A percentile compares a stretch with the other conserved stretches of the same genome.
Evolutionary conservation across 139 green algal genomes (phyloP).

Genomic region (Eudorina sp.): DNA sequence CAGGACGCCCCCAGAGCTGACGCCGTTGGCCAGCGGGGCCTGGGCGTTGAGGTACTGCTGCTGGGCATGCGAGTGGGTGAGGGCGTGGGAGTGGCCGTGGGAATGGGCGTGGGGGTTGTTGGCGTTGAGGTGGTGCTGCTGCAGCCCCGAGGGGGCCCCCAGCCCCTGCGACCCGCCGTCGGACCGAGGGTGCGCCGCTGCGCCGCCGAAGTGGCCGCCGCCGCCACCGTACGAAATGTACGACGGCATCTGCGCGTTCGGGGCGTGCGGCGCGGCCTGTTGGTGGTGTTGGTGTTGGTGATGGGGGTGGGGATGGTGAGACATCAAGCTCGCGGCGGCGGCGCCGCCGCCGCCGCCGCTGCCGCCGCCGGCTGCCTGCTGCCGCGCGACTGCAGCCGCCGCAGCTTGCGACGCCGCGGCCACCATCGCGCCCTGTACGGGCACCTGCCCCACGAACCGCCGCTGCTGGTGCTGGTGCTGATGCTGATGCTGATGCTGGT

Average conservation of each 20-base stretch:
- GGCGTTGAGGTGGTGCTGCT: background rate
- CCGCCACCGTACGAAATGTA: background rate
- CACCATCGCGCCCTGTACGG: conserved; percentile 25
- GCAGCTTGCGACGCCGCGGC: background rate
- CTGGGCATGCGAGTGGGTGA: background rate
- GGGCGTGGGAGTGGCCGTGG: too few species aligned
- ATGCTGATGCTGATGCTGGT: background rate
- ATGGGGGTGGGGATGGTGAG: background rate
- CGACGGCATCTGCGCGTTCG: background rate
- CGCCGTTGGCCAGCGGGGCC: background rate
- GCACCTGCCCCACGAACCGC: background rate
- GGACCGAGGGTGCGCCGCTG: too few species aligned
- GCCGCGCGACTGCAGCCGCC: background rate
- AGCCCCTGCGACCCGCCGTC: background rate
- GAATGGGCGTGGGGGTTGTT: background rate
- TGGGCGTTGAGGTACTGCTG: too few species aligned
- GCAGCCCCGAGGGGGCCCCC: too few species aligned
- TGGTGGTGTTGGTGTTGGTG: background rate
- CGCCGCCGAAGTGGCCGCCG: background rate
- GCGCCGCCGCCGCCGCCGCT: background rate
- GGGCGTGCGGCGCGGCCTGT: background rate
- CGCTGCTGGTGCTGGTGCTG: background rate
- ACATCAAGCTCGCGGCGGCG: background rate
- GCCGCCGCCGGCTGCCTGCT: background rate
- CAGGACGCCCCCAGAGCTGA: background rate